These are phyloP conservation scores for Oryza coarctata DNA, from an alignment of 176 grass and related monocot genomes.

Conservation along the genomic window DNA sequence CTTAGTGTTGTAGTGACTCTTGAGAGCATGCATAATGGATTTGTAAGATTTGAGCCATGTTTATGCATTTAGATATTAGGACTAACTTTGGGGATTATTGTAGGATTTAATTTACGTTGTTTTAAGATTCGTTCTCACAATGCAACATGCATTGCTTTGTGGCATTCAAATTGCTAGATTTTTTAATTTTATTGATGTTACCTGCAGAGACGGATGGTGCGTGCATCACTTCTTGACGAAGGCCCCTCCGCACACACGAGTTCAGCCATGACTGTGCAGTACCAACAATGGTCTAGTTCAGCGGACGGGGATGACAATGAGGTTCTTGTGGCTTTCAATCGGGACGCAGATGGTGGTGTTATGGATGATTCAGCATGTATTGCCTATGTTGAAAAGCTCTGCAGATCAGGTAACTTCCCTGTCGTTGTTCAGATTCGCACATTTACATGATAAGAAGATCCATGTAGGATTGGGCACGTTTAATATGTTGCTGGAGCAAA, in stretches of 20 bases:
- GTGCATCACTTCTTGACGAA: not conserved
- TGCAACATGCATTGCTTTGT: not conserved
- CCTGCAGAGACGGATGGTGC: constrained; percentile 30
- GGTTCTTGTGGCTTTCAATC: constrained; percentile 29
- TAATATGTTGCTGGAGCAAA: constrained; percentile 45
- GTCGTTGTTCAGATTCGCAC: constrained; percentile 46
- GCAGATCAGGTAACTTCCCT: constrained; percentile 50
- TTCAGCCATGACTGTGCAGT: not conserved
- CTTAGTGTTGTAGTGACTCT: not conserved
- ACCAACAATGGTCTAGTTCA: not conserved
- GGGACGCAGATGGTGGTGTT: not conserved
- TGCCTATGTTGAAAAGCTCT: constrained; percentile 52
- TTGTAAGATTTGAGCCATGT: not conserved
- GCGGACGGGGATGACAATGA: constrained; percentile 15
- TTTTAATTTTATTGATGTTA: not conserved
- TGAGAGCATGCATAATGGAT: not conserved
- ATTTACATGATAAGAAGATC: constrained; percentile 39
- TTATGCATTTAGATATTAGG: not conserved
- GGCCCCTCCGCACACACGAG: not conserved
- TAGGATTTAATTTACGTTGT: not conserved
- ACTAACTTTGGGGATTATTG: not conserved
- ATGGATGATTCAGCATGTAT: constrained; percentile 17
- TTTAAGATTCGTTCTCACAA: not conserved
- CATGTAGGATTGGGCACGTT: constrained; percentile 45
- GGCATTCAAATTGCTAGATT: not conserved